These are phyloP conservation scores for Saccharomycopsis crataegensis DNA, from an alignment of 1,139 yeast species.

Conservation along the genomic window DNA sequence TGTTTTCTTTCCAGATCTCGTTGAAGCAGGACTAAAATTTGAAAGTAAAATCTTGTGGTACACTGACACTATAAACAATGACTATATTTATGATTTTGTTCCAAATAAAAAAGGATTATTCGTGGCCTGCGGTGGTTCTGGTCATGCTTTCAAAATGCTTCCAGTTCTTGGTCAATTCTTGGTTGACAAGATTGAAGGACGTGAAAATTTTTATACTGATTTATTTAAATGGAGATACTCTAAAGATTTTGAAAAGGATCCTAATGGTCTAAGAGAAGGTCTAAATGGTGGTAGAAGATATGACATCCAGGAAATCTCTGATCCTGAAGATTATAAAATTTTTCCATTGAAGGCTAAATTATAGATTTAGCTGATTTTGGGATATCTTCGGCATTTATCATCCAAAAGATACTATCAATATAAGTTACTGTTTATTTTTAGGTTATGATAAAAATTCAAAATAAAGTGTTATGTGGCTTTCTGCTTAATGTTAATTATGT, in stretches of 20 bases:
- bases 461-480: no score
- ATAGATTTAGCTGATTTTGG: no score
- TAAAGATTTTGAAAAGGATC: not conserved
- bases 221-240: constrained; percentile 32
- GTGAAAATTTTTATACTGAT: constrained; percentile 25
- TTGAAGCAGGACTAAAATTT: constrained; percentile 22
- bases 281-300: not conserved
- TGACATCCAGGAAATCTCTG: not conserved
- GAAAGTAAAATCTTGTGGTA: constrained; percentile 35
- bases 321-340: not conserved
- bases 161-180: constrained; percentile 32
- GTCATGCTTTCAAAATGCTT: constrained; percentile 35
- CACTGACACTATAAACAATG: constrained; percentile 37
- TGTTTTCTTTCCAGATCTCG: constrained; percentile 26
- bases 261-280: not conserved
- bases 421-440: no score
- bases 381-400: no score
- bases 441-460: no score
- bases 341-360: not conserved
- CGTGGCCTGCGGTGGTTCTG: constrained; percentile 41
- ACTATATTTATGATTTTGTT: constrained; percentile 35
- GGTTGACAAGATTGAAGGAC: constrained; percentile 27
- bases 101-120: constrained; percentile 33
- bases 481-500: no score
- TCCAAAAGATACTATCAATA: no score